Conservation (phyloP, 1,284 basidiomycete species). For the Tilletia indica region DNA sequence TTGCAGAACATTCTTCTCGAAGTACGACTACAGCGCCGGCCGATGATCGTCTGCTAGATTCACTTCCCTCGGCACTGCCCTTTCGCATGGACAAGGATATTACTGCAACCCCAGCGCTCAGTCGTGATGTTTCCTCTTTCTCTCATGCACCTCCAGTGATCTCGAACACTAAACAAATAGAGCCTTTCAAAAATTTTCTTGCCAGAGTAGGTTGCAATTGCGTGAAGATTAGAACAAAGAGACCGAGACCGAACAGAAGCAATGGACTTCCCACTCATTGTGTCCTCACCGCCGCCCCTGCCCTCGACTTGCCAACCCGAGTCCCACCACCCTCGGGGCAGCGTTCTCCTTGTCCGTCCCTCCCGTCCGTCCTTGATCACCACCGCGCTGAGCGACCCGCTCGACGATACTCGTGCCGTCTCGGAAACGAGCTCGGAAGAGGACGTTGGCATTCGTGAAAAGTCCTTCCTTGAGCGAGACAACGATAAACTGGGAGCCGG, state of each 20-base stretch:
- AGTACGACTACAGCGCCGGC: conserved; percentile 15
- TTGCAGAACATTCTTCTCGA: conserved; percentile 15
- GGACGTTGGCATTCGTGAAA: conserved; percentile 95
- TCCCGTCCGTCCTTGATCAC: conserved; percentile 40
- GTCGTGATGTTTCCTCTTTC: too few relatives aligned
- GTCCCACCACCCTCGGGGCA: conserved; percentile 5
- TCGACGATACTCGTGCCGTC: conserved; percentile 91
- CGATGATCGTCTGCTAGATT: background rate
- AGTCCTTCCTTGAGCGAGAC: conserved; percentile 90
- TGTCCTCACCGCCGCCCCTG: background rate
- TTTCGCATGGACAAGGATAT: too few relatives aligned
- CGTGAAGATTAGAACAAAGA: too few relatives aligned
- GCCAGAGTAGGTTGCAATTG: too few relatives aligned
- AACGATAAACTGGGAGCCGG: conserved; percentile 95
- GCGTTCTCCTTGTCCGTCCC: conserved; percentile 8
- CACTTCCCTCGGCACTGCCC: too few relatives aligned
- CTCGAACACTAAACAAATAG: too few relatives aligned
- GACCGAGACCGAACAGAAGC: too few relatives aligned
- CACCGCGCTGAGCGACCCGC: conserved; percentile 65
- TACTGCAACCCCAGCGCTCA: too few relatives aligned
- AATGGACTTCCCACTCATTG: background rate
- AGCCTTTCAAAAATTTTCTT: too few relatives aligned
- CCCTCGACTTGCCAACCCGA: conserved; percentile 4
- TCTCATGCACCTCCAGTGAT: too few relatives aligned
- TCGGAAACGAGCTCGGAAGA: conserved; percentile 87